Percentiles rank a stretch among this genome's conserved stretches.
Conservation (phyloP, 495 filamentous ascomycete genomes). For the Tuber umbilicatum region DNA sequence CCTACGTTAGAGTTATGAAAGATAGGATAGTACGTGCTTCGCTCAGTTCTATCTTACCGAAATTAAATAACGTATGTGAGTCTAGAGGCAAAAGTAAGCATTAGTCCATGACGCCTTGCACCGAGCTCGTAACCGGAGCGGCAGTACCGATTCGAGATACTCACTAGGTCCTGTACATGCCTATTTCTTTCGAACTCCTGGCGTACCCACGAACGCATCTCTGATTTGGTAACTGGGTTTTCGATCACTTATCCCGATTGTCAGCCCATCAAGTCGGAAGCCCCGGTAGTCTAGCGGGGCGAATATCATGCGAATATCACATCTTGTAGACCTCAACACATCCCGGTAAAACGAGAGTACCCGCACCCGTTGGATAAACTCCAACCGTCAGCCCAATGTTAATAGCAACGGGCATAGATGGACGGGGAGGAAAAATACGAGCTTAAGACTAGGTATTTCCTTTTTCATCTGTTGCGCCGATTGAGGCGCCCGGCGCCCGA, state of each 20-base stretch:
- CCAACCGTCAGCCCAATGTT: not conserved
- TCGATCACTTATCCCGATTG: conserved; percentile 15
- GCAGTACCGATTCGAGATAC: not conserved
- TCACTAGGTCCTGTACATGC: conserved; percentile 21
- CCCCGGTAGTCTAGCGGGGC: not conserved
- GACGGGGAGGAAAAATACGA: not conserved
- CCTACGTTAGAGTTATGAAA: not conserved
- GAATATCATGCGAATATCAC: conserved; percentile 9
- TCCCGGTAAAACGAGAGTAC: conserved; percentile 30
- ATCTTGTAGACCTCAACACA: conserved; percentile 23
- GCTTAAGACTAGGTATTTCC: not conserved
- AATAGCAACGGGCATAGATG: not conserved
- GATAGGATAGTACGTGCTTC: not conserved
- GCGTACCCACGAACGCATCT: conserved; percentile 18
- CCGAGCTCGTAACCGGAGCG: not conserved
- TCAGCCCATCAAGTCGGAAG: conserved; percentile 43
- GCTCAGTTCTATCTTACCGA: conserved; percentile 16
- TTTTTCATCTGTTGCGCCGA: not conserved
- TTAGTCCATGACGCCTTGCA: not conserved
- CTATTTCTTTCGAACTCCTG: conserved; percentile 22
- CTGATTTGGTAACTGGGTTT: conserved; percentile 17
- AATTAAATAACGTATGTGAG: conserved; percentile 34
- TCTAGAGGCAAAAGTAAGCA: conserved; percentile 15
- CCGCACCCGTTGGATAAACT: conserved; percentile 28
- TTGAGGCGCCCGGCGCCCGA: not conserved